Evolutionary conservation across 108 stramenopile genomes (phyloP), one percentile per base, ranked within the genome.

Genomic region (Discostella pseudostelligera): DNA sequence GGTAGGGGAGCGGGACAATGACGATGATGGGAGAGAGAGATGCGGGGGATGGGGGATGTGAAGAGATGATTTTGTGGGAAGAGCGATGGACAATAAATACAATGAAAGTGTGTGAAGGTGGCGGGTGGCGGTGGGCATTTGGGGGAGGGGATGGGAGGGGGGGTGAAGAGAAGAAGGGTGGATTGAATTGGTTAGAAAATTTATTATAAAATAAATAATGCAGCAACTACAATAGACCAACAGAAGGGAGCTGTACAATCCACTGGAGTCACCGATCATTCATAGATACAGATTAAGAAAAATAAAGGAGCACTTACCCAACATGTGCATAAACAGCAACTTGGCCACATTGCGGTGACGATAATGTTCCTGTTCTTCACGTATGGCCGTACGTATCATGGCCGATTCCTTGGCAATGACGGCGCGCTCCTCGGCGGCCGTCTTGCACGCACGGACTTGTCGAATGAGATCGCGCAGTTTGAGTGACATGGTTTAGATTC

Each of bases 271-370:
- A n/a, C n/a, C n/a, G n/a, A n/a, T n/a, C n/a, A n/a, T n/a, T n/a
- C n/a, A n/a, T n/a, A n/a, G n/a, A n/a, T n/a, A n/a, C n/a, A n/a
- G n/a, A n/a, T n/a, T n/a, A n/a, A n/a, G n/a, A n/a, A n/a, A n/a
- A n/a, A n/a, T n/a, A n/a, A n/a, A n/a, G n/a, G n/a, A n/a, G n/a
- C 14, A 82, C 81, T 70, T 83, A 88, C 90, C 95, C 17, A 99
- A 79, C 99, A 99, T 99, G 81, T 99, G 98, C 81, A 99, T 97
- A 68, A 97, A 99, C n/a, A 99, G 79, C 14, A 99, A 83, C 77
- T 99, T 99, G 40, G 97, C 97, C 51, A 99, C 97, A 73, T 99
- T 99, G 20, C 98, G 88, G 69, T 99, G 96, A 26, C 98, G 91
- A 69, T 89, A 98, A 60, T 95, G 94, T 49, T 88, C 93, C 70